Evolutionary conservation across 2,329 filamentous ascomycete species (phyloP).

Genomic region (Lasiodiplodia theobromae): DNA sequence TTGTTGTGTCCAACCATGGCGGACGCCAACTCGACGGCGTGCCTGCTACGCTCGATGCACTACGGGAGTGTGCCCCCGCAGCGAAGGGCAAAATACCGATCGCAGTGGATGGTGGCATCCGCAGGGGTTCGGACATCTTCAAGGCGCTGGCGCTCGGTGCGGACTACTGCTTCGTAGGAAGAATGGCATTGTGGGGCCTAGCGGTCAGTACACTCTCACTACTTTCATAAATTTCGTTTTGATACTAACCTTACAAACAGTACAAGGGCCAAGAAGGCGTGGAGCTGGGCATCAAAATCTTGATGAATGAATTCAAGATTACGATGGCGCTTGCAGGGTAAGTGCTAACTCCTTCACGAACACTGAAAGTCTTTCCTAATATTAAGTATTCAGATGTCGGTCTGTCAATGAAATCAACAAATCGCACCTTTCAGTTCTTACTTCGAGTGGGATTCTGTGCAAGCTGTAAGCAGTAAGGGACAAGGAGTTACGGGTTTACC

Average conservation of each 20-base stretch:
- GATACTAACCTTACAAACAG: slow-evolving; percentile 30
- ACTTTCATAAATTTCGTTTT: too few relatives aligned
- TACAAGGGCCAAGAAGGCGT: slow-evolving; percentile 48
- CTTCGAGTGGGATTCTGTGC: slow-evolving; percentile 14
- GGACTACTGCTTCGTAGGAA: slow-evolving; percentile 58
- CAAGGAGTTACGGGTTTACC: background rate
- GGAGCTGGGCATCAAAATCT: slow-evolving; percentile 54
- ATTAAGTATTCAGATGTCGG: background rate
- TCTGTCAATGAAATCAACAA: slow-evolving; percentile 30
- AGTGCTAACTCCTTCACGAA: background rate
- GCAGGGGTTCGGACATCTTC: slow-evolving; percentile 64
- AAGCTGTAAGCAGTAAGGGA: slow-evolving; percentile 2
- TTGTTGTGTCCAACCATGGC: slow-evolving; percentile 65
- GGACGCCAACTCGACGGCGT: slow-evolving; percentile 65
- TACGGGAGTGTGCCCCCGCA: slow-evolving; percentile 49
- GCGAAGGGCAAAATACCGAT: slow-evolving; percentile 61
- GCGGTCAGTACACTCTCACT: slow-evolving; percentile 41
- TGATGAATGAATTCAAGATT: slow-evolving; percentile 41
- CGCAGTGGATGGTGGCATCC: slow-evolving; percentile 67
- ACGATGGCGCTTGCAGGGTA: slow-evolving; percentile 41
- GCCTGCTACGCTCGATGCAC: slow-evolving; percentile 59
- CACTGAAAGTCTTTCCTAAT: background rate
- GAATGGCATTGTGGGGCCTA: slow-evolving; percentile 59
- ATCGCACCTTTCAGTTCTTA: slow-evolving; percentile 17
- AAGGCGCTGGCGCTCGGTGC: slow-evolving; percentile 63